Evolutionary conservation across 495 filamentous ascomycete genomes (phyloP).

Genomic region (Aspergillus diversus): DNA sequence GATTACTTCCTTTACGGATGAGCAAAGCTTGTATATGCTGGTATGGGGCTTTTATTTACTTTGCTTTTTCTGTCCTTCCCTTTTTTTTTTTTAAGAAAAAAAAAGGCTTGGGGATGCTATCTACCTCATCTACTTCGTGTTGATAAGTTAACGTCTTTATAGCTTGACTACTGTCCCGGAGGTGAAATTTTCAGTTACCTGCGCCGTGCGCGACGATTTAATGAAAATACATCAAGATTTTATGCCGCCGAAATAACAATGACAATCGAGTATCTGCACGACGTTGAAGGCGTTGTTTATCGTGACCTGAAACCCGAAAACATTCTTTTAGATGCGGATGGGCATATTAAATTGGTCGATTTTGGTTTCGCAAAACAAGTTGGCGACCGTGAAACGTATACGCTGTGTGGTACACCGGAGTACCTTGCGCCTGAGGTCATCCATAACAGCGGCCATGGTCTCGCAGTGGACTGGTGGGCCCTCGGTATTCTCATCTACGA

Average conservation of each 20-base stretch:
- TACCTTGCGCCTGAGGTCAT: slow-evolving; percentile 98
- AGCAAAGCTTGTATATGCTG: slow-evolving; percentile 89
- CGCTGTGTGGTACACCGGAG: slow-evolving; percentile 93
- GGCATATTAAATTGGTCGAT: slow-evolving; percentile 96
- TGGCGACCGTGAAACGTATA: slow-evolving; percentile 78
- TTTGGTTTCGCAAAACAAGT: slow-evolving; percentile 91
- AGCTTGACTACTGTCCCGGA: slow-evolving; percentile 90
- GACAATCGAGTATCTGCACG: slow-evolving; percentile 91
- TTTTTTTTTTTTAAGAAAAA: neutral
- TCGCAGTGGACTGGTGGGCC: slow-evolving; percentile 99
- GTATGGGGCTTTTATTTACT: slow-evolving; percentile 46
- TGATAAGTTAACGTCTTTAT: slow-evolving; percentile 27
- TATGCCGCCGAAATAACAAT: slow-evolving; percentile 95
- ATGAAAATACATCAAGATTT: slow-evolving; percentile 82
- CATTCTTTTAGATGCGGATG: slow-evolving; percentile 85
- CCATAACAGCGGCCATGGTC: slow-evolving; percentile 90
- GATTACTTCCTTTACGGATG: slow-evolving; percentile 86
- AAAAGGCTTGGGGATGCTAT: neutral
- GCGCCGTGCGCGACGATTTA: slow-evolving; percentile 81
- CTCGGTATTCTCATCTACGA: slow-evolving; percentile 95
- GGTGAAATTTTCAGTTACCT: slow-evolving; percentile 96
- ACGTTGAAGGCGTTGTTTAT: slow-evolving; percentile 82
- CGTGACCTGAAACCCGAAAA: slow-evolving; percentile 97
- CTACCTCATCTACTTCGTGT: neutral
- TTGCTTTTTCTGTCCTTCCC: neutral